Evolutionary conservation across 1,139 yeast species (phyloP), one percentile per base, ranked within the genome.

Genomic region (Sugiyamaella sp.): DNA sequence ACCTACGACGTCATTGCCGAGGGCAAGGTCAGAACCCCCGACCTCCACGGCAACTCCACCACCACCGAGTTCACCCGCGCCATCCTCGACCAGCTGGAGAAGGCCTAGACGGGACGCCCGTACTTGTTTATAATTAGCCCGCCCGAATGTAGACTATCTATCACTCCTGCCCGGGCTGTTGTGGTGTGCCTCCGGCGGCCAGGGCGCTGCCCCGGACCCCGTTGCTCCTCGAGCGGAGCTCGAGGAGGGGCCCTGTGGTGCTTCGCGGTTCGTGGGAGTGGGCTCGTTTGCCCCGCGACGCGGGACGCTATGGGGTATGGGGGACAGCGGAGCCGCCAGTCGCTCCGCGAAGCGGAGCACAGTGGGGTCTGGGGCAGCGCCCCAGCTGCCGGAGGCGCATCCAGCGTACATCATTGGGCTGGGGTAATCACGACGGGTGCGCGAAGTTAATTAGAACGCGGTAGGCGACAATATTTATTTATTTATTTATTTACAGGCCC

Each of bases 61-160:
- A 93, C 99, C 63, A 85, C 95, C 61, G 97, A 91, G 76, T 91
- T 91, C 79, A 91, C 98, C 65, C 83, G 84, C 65, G 96, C 95
- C 61, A 82, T 88, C 67, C 78, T 89, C 64, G 75, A 79, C 63
- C 82, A 85, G 75, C 81, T 86, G 71, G 78, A 75, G 70, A 59
- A 63, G 52, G 68, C 72, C 48, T 77, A 74, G 53, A 53, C 40
- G 17, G 19, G 14, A 10, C 35, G 8, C 35, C n/a, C 8, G 4
- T 29, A 10, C 35, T 8, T 41, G 37, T 27, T 29, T 29, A 29
- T 20, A 44, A 17, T 4, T 9, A 25, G 12, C 16, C 38, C 35
- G 21, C 9, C 16, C 16, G 14, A 27, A 44, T 46, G 48, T 44
- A 44, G 40, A 44, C 16, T 33, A 44, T 44, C 41, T 33, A 33